Conservation (phyloP, 148 eudicot genomes). For the Dianthus caryophyllus region DNA sequence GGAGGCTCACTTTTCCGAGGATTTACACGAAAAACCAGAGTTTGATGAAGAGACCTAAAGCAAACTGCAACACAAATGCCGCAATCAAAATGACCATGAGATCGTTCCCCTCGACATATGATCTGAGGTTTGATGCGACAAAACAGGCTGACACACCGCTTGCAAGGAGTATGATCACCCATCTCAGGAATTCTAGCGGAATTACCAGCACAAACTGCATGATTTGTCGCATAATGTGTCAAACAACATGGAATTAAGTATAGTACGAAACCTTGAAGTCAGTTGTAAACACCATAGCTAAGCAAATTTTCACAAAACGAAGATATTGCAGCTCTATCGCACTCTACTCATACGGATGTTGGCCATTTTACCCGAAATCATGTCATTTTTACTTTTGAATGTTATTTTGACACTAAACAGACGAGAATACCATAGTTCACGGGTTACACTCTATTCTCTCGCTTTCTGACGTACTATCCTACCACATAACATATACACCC, state of each 20-base stretch:
- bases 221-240: constrained; percentile 7
- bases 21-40: constrained; percentile 68
- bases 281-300: neutral
- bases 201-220: constrained; percentile 76
- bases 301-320: neutral
- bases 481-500: no score
- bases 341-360: no score
- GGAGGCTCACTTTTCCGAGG: neutral
- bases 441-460: no score
- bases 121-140: constrained; percentile 64
- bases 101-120: constrained; percentile 52
- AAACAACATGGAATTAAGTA: neutral
- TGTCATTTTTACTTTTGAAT: no score
- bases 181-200: constrained; percentile 77
- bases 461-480: no score
- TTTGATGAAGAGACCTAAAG: constrained; percentile 80
- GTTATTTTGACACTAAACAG: no score
- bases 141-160: constrained; percentile 76
- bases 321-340: neutral
- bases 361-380: no score
- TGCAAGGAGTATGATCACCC: constrained; percentile 60
- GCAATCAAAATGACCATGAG: constrained; percentile 53
- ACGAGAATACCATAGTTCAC: no score
- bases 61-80: constrained; percentile 75
- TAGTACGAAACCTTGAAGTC: neutral